phyloP scores from a whole-genome alignment of 176 grass and related monocot species.

The Eragrostis curvula region DNA sequence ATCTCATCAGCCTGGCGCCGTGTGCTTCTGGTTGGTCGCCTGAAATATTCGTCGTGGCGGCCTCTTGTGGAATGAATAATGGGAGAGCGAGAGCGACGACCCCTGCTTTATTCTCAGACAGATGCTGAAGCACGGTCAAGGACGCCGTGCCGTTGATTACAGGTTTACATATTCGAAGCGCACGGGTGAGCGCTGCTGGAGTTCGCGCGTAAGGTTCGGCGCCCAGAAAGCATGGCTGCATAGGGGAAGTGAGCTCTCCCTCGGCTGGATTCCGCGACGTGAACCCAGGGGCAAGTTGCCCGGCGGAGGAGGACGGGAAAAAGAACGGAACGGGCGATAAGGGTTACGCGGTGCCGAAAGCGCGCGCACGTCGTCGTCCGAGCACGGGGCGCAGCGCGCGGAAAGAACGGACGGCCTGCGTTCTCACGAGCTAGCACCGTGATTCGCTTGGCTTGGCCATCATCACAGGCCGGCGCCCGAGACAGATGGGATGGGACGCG shows the following conservation, averaged over 20 bases:
- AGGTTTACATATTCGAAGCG: background rate
- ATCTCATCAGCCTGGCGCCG: background rate
- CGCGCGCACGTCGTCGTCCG: background rate
- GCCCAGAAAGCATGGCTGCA: constrained; percentile 12
- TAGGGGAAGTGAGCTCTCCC: background rate
- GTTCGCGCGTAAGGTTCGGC: background rate
- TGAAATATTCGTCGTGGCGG: constrained; percentile 29
- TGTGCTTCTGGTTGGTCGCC: constrained; percentile 33
- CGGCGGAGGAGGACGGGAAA: background rate
- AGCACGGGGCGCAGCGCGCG: background rate
- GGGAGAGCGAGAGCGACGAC: background rate
- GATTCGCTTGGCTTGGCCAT: background rate
- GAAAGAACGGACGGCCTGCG: constrained; percentile 15
- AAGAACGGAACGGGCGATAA: background rate
- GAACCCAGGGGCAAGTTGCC: constrained; percentile 10
- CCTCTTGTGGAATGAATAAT: background rate
- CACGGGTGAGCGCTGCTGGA: background rate
- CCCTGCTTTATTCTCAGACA: background rate
- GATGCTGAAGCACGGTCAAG: constrained; percentile 17
- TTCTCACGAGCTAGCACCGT: background rate
- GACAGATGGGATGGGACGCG: background rate
- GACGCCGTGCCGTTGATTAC: background rate
- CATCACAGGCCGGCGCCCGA: no score
- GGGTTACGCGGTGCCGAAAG: background rate
- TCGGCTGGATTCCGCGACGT: constrained; percentile 2